A percentile compares a stretch with the other conserved stretches of the same genome.
These are phyloP conservation scores for Epichloe brachyelytri DNA, from an alignment of 2,329 filamentous ascomycete species.

Conservation along the genomic window DNA sequence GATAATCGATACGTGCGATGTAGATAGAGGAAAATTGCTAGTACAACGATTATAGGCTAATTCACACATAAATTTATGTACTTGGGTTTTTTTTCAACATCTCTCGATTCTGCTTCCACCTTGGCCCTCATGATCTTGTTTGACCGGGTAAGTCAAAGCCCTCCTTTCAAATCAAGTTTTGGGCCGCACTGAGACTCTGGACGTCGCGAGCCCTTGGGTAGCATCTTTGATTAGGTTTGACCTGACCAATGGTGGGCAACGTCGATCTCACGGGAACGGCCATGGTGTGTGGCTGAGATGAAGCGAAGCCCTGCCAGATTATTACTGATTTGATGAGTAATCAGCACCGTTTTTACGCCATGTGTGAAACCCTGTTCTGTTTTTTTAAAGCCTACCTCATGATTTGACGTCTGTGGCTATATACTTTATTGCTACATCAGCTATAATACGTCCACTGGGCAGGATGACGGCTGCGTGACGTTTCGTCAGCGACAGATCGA, in stretches of 20 bases:
- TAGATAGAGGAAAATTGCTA: no score
- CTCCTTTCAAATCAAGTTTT: neutral
- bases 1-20: no score
- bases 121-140: no score
- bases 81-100: no score
- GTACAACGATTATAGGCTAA: no score
- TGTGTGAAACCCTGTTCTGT: neutral
- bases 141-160: neutral
- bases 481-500: no score
- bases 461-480: no score
- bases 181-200: neutral
- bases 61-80: no score
- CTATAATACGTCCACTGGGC: no score
- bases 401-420: neutral
- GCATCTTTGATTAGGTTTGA: neutral
- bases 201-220: neutral
- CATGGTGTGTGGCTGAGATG: neutral
- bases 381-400: neutral
- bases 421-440: no score
- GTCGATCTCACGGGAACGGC: neutral
- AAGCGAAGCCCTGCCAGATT: neutral
- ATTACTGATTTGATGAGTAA: neutral
- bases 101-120: no score
- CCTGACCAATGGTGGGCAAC: neutral
- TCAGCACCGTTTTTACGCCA: no score